Percentiles rank a stretch among this genome's conserved stretches.
phyloP scores from a whole-genome alignment of 2,329 filamentous ascomycete genomes.

The Drechslerella dactyloides region DNA sequence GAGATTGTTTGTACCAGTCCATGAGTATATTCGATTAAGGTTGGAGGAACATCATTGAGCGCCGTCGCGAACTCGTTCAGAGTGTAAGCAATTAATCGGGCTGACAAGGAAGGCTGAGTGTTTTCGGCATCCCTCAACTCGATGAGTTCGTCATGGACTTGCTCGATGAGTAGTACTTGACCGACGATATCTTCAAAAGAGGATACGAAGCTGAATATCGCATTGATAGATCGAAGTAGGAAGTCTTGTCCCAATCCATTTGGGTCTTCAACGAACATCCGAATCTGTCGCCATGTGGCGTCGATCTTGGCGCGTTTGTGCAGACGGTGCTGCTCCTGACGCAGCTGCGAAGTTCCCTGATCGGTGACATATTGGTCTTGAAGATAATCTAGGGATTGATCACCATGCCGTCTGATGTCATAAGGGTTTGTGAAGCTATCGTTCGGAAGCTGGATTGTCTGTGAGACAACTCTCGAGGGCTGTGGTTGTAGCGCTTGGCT shows the following conservation, averaged over 20 bases:
- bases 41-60: background rate
- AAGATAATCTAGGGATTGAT: background rate
- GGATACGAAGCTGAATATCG: slow-evolving; percentile 21
- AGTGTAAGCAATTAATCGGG: background rate
- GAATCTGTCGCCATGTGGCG: slow-evolving; percentile 21
- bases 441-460: too few species aligned
- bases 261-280: slow-evolving; percentile 7
- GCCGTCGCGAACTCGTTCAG: slow-evolving; percentile 5
- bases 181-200: background rate
- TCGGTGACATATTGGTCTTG: background rate
- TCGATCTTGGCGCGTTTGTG: slow-evolving; percentile 18
- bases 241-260: background rate
- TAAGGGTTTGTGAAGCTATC: too few species aligned
- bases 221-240: background rate
- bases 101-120: background rate
- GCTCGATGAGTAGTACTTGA: background rate
- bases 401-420: background rate
- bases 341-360: background rate
- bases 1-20: too few species aligned
- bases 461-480: background rate
- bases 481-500: background rate
- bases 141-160: background rate
- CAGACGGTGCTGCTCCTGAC: slow-evolving; percentile 2
- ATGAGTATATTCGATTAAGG: too few species aligned
- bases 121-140: background rate